Base-by-base conservation (phyloP, 2,329 filamentous ascomycete genomes). In the Ophiostoma himal-ulmi region DNA sequence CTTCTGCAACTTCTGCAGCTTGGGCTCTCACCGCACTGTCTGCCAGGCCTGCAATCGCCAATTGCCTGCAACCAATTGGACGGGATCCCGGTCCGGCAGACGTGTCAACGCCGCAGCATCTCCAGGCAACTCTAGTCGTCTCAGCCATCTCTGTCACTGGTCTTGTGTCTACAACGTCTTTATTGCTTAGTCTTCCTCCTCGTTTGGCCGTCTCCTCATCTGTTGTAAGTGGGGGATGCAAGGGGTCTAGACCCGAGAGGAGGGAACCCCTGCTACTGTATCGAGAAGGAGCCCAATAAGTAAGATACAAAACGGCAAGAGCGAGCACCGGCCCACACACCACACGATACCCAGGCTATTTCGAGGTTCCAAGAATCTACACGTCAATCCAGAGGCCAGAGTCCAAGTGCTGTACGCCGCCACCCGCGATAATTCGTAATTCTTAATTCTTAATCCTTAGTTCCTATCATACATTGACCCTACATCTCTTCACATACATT, bases 21-120 rank as follows among this genome's bases (percentile, higher is more conserved):
- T 57, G 52, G 52, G 52, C 52, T 57, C 52, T 57, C 52, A 57
- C 52, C 52, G 52, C 52, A 57, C 52, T n/a, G 5, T 57, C 52
- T 22, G 57, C 26, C 57, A 34, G 57, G 17, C 44, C 44, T 48
- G 44, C 37, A 48, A 48, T 48, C 44, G 17, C 44, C 44, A 48
- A 20, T 48, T n/a, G 20, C 44, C 44, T 48, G 44, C 52, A 57
- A n/a, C 52, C 52, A 57, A 57, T 57, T 57, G 52, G 52, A 22
- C 34, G 5, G 62, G 36, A 66, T 64, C 60, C 60, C 60, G 60
- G 14, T 5, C 13, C 26, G 60, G 34, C n/a, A 37, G 20, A 37
- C 52, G 52, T 57, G 52, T 57, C 52, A 57, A 57, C 44, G 20
- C 44, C n/a, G n/a, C 52, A 10, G 6, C 52, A 57, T 7, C 52